Evolutionary conservation across 768 basidiomycete species (phyloP).

Genomic region (Russula compacta): DNA sequence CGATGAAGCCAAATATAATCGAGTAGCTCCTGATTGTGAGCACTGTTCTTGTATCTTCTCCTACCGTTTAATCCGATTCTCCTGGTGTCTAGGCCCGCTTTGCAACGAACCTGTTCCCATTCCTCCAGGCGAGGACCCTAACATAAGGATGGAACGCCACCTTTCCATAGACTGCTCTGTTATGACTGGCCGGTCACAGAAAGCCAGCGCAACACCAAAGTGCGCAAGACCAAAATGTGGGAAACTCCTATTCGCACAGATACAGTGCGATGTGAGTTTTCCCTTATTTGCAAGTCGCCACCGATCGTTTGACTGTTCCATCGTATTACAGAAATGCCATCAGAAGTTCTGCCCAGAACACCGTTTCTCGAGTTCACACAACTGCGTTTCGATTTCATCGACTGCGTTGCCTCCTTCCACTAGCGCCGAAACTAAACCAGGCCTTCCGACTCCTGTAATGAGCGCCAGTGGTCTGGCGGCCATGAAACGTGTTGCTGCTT

Average conservation of each 20-base stretch:
- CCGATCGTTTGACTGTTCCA: not conserved
- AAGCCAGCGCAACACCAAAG: conserved; percentile 39
- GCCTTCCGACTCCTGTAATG: conserved; percentile 19
- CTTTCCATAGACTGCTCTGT: conserved; percentile 56
- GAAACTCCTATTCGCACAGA: conserved; percentile 67
- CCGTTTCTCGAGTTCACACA: conserved; percentile 70
- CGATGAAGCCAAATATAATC: conserved; percentile 60
- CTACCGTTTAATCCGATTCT: not conserved
- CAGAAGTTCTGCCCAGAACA: conserved; percentile 70
- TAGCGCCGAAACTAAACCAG: conserved; percentile 13
- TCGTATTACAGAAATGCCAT: conserved; percentile 48
- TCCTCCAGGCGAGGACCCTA: conserved; percentile 71
- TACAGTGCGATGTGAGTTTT: conserved; percentile 58
- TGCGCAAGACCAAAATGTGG: conserved; percentile 58
- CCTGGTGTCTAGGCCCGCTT: conserved; percentile 46
- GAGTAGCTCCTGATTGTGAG: conserved; percentile 70
- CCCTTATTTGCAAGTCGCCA: not conserved
- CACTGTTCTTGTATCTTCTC: conserved; percentile 4
- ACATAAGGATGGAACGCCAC: conserved; percentile 72
- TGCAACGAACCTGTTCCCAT: conserved; percentile 71
- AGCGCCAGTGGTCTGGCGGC: conserved; percentile 29
- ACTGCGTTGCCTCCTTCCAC: conserved; percentile 10
- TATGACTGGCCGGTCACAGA: conserved; percentile 52
- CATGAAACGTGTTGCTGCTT: conserved; percentile 4
- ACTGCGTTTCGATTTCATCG: conserved; percentile 33